phyloP scores from a whole-genome alignment of 2,329 filamentous ascomycete genomes.

The Xenosphaeropsis pyriputrescens region DNA sequence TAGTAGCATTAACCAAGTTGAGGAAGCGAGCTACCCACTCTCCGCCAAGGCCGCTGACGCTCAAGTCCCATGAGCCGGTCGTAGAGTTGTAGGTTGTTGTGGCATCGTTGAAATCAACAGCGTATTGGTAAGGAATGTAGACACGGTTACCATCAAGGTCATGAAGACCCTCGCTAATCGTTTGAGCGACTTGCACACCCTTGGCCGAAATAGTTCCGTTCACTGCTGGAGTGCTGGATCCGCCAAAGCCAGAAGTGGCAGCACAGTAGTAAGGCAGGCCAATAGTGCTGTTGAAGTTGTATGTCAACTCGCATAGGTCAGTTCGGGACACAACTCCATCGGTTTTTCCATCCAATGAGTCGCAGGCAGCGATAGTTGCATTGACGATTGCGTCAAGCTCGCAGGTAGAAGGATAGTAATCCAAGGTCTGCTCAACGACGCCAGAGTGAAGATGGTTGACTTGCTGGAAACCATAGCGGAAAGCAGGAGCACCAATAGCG shows the following conservation, averaged over 20 bases:
- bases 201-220: conserved; percentile 14
- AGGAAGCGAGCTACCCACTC: conserved; percentile 21
- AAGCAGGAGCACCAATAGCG: conserved; percentile 29
- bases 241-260: conserved; percentile 8
- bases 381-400: conserved; percentile 36
- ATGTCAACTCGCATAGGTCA: conserved; percentile 29
- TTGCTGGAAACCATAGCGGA: conserved; percentile 29
- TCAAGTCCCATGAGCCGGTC: conserved; percentile 18
- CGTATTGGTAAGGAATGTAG: conserved; percentile 23
- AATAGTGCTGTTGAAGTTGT: conserved; percentile 28
- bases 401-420: conserved; percentile 27
- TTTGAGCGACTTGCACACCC: conserved; percentile 15
- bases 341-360: conserved; percentile 35
- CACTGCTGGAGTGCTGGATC: neutral
- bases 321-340: conserved; percentile 37
- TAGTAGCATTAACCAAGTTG: conserved; percentile 13
- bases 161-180: conserved; percentile 23
- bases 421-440: conserved; percentile 22
- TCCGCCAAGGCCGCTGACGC: conserved; percentile 18
- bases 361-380: conserved; percentile 36
- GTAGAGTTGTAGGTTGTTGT: conserved; percentile 19
- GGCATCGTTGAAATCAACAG: conserved; percentile 18
- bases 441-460: conserved; percentile 23
- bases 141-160: conserved; percentile 22
- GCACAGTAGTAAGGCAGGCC: conserved; percentile 30